phyloP scores from a whole-genome alignment of 345 rosid genomes.

The Lagerstroemia speciosa region DNA sequence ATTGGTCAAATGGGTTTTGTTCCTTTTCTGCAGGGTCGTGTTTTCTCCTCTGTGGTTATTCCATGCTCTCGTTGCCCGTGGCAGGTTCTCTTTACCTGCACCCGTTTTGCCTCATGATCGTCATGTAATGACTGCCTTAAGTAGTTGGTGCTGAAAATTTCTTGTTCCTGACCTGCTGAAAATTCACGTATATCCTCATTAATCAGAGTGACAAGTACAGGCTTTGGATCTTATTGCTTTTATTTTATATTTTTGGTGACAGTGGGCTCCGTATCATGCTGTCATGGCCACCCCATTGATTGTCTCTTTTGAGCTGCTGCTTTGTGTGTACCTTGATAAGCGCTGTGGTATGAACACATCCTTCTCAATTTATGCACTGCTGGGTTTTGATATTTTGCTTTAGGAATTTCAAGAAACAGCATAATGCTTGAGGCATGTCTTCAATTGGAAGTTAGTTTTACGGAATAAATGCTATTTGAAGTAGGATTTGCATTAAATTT shows the following conservation, averaged over 20 bases:
- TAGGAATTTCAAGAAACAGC: not conserved
- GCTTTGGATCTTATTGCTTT: not conserved
- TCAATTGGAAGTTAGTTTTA: not conserved
- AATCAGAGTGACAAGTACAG: not conserved
- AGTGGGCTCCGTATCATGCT: conserved; percentile 93
- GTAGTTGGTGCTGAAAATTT: not conserved
- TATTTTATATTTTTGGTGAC: conserved; percentile 19
- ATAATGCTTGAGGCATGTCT: not conserved
- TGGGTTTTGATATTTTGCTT: not conserved
- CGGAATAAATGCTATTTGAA: not conserved
- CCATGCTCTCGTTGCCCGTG: conserved; percentile 75
- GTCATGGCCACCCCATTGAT: conserved; percentile 69
- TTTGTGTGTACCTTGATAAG: conserved; percentile 61
- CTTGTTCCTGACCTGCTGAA: not conserved
- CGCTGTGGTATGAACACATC: conserved; percentile 38
- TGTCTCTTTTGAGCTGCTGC: conserved; percentile 77
- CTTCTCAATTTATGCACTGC: not conserved
- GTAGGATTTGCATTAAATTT: not conserved
- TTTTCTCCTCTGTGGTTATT: conserved; percentile 76
- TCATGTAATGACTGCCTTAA: conserved; percentile 32
- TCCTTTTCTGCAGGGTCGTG: conserved; percentile 42
- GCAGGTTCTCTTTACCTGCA: conserved; percentile 89
- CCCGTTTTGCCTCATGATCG: conserved; percentile 83
- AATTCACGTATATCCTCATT: not conserved
- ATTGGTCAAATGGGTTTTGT: not conserved